Conservation (phyloP, 495 filamentous ascomycete genomes). For the Aspergillus conjunctus region DNA sequence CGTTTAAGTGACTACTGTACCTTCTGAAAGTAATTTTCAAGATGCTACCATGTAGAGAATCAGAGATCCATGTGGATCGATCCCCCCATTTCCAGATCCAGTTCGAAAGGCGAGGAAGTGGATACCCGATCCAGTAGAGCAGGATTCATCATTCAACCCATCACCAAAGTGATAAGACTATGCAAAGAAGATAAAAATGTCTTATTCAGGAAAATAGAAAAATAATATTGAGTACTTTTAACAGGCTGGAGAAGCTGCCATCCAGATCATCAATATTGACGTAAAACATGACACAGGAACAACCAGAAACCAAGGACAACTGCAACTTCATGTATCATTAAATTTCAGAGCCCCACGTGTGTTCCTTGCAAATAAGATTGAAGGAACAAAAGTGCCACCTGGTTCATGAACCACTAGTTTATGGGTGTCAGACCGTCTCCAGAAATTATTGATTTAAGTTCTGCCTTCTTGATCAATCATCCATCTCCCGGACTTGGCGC, state of each 20-base stretch:
- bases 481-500: constrained; percentile 4
- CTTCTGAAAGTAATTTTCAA: background rate
- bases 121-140: background rate
- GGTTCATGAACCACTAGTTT: constrained; percentile 25
- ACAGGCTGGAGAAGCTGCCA: too few relatives aligned
- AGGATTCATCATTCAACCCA: too few relatives aligned
- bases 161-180: too few relatives aligned
- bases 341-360: constrained; percentile 17
- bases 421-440: constrained; percentile 18
- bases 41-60: too few relatives aligned
- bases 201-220: too few relatives aligned
- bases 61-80: constrained; percentile 1
- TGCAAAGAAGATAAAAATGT: too few relatives aligned
- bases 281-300: too few relatives aligned
- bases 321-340: too few relatives aligned
- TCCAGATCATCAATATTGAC: too few relatives aligned
- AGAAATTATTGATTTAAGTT: constrained; percentile 15
- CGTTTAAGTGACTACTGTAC: too few relatives aligned
- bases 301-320: too few relatives aligned
- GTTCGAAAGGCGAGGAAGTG: background rate
- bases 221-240: too few relatives aligned
- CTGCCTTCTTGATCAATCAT: constrained; percentile 1
- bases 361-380: constrained; percentile 23
- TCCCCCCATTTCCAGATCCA: background rate
- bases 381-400: constrained; percentile 12